Evolutionary conservation across 768 basidiomycete species (phyloP).

Genomic region (Tylopilus subfusipes): DNA sequence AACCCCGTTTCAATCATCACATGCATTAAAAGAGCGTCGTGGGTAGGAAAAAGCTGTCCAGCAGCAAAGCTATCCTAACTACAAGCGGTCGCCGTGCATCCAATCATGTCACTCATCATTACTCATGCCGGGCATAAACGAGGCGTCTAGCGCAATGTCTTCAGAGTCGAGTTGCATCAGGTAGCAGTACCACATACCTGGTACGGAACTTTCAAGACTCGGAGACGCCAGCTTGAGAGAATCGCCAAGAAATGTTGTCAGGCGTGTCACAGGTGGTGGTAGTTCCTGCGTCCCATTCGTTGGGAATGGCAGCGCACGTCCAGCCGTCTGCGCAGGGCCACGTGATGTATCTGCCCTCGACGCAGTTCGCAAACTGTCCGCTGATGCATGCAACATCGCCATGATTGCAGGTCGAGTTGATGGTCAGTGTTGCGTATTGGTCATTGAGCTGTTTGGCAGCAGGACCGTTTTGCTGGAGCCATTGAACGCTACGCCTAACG

Average conservation of each 20-base stretch:
- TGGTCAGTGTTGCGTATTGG: conserved; percentile 15
- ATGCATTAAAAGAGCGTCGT: conserved; percentile 11
- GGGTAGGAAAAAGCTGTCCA: conserved; percentile 7
- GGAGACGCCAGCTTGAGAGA: conserved; percentile 20
- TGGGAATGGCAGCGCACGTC: conserved; percentile 24
- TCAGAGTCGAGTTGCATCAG: not conserved
- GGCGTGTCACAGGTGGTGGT: conserved; percentile 18
- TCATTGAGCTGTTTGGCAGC: conserved; percentile 25
- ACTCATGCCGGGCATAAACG: not conserved
- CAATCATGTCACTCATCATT: not conserved
- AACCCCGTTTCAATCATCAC: not conserved
- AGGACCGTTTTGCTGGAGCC: conserved; percentile 24
- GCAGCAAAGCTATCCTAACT: conserved; percentile 12
- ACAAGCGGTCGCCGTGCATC: conserved; percentile 9
- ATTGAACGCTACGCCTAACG: conserved; percentile 12
- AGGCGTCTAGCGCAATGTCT: not conserved
- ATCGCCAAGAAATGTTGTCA: conserved; percentile 17
- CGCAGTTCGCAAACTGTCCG: conserved; percentile 17
- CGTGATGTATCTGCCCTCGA: conserved; percentile 10
- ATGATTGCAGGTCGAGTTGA: conserved; percentile 15
- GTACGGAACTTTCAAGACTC: conserved; percentile 2
- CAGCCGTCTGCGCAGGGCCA: conserved; percentile 12
- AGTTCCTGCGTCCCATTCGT: conserved; percentile 16
- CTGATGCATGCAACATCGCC: conserved; percentile 20
- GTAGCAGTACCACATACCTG: not conserved